A percentile compares a stretch with the other conserved stretches of the same genome.
These are phyloP conservation scores for Globisporangium spiculum DNA, from an alignment of 352 stramenopile genomes.

Conservation along the genomic window DNA sequence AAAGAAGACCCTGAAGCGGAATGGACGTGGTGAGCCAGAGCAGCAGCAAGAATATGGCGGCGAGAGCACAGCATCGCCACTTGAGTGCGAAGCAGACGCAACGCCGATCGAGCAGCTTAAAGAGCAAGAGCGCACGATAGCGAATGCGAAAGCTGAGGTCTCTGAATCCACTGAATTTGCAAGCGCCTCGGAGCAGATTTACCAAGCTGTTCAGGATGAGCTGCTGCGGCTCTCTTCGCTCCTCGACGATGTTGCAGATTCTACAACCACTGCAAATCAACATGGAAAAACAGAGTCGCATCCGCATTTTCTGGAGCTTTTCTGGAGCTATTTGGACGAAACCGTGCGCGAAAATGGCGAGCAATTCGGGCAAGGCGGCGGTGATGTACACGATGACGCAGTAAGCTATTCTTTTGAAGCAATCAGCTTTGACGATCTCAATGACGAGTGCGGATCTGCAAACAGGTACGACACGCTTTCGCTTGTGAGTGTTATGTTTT, in stretches of 20 bases:
- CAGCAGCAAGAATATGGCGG: neutral
- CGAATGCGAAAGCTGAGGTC: neutral
- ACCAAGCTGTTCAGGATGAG: conserved; percentile 3
- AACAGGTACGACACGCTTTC: conserved; percentile 26
- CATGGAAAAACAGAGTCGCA: too few species aligned
- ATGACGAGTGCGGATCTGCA: conserved; percentile 35
- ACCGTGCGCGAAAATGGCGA: neutral
- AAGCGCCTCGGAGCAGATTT: conserved; percentile 8
- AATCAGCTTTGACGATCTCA: conserved; percentile 41
- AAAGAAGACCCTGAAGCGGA: neutral
- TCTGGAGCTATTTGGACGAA: conserved; percentile 5
- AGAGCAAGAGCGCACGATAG: neutral
- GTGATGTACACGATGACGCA: neutral
- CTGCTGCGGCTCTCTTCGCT: conserved; percentile 9
- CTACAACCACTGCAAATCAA: neutral
- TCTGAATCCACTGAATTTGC: neutral
- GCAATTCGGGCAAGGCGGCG: neutral
- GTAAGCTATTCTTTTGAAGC: conserved; percentile 34
- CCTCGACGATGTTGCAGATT: neutral
- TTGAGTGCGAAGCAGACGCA: neutral
- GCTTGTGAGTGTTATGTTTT: neutral
- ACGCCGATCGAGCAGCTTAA: neutral
- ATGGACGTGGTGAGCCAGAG: neutral
- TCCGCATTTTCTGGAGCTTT: conserved; percentile 7
- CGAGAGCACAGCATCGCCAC: neutral